Base-by-base conservation (phyloP, 23 red algal species). In the Agarophyton chilense region DNA sequence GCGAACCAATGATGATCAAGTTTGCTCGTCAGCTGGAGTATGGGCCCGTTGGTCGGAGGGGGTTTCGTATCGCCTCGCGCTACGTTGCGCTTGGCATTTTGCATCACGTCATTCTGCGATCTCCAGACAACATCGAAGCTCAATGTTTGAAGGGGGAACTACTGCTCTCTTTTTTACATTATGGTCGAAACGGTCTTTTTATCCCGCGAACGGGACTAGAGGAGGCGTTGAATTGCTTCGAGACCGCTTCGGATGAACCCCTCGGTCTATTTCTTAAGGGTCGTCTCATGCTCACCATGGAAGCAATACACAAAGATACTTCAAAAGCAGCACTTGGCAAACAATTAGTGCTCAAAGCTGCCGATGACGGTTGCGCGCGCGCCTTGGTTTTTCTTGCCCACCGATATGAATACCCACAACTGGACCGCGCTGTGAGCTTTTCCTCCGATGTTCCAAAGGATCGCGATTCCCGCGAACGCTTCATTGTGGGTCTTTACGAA, bases 91-190 rank as follows among this genome's bases (percentile, higher is more conserved):
- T 91, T 14, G 29, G 77, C 22, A 7, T 81, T 0, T 62, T 71
- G n/a, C 42, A 67, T 57, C 11, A 55, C 18, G 57, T 81, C 11
- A 29, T 91, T 19, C 2, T 4, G 7, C 43, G 50, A 31, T 43
- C 64, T 11, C 77, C 88, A 31, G 17, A 67, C 58, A 52, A 81
- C 64, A 22, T 35, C 12, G 13, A 82, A 0, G 88, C 88, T 8
- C 88, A 71, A 7, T 91, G 88, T 43, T 43, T 91, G 18, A 91
- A 82, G 62, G 88, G 88, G 4, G 88, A 91, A 71, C 13, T 73
- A 14, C 43, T 91, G 53, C 32, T 91, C 28, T 52, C 88, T 4
- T 67, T 40, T 50, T 7, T 46, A 22, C 60, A 82, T 36, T 81
- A 91, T 64, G 88, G 85, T 14, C 53, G 53, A 0, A 89, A 89